Evolutionary conservation across 164 flowering plant genomes (phyloP), one percentile per base, ranked within the genome.

Genomic region (Aristolochia californica): DNA sequence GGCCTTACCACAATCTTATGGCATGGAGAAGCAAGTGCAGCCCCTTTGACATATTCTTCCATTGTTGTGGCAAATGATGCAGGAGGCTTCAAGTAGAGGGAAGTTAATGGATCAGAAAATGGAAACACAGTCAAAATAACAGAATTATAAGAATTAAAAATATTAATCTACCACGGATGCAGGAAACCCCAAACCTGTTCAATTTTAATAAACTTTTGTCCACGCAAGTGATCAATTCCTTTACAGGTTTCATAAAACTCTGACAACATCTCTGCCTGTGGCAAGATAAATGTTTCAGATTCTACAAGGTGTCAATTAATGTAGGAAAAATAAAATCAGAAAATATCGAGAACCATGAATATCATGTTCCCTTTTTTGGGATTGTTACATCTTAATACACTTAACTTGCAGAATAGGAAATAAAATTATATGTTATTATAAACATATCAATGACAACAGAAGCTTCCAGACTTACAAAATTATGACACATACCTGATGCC

Each of bases 11-110:
- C 40, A 9, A 34, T 34, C 40, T 34, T 34, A 7, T 34, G 10
- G 40, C 40, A 34, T 7, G 40, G 40, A 34, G 95, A 87, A 63
- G 68, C 66, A 55, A 79, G 80, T 55, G 99, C 95, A 72, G 97
- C 99, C 28, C 90, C 99, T 69, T 72, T 82, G 14, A 94, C 91
- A 70, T 87, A 94, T 73, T 94, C 99, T 67, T 90, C 99, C 99
- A 94, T 94, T 60, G 99, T 81, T 76, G 83, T 91, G 66, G 85
- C 49, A 72, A 94, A 94, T 63, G 99, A 94, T 72, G 87, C 76
- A 44, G 93, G 97, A 27, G 99, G 88, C 99, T 94, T 75, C 75
- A 52, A 45, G 10, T 45, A 50, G 20, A 50, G 62, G 5, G 61
- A 64, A 55, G 1, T 64, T 56, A 45, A 49, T 10, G 22, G n/a